Evolutionary conservation across 805 yeast genomes (phyloP).

Genomic region (Wickerhamomyces strasburgensis): DNA sequence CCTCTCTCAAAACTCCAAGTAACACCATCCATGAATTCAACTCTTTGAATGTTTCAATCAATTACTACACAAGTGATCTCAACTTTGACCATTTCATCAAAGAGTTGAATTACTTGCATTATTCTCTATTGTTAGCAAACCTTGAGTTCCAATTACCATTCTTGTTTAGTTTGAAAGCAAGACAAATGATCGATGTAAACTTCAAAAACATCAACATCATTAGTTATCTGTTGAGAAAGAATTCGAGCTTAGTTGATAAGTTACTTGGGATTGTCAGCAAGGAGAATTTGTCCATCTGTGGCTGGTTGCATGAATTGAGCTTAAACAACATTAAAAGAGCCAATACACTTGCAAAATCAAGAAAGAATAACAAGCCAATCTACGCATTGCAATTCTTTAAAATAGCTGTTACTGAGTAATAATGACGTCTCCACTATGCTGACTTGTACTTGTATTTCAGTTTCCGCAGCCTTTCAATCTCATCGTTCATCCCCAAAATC

Average conservation of each 20-base stretch:
- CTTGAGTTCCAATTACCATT: constrained; percentile 32
- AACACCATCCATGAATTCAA: constrained; percentile 4
- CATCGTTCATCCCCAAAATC: constrained; percentile 5
- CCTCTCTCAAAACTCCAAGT: constrained; percentile 4
- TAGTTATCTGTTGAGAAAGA: constrained; percentile 23
- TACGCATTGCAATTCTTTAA: background rate
- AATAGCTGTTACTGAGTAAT: background rate
- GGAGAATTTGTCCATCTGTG: background rate
- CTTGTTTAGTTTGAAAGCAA: constrained; percentile 25
- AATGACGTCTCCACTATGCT: constrained; percentile 2
- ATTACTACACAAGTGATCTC: constrained; percentile 7
- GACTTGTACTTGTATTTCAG: constrained; percentile 17
- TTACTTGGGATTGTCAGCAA: constrained; percentile 7
- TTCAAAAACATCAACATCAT: constrained; percentile 22
- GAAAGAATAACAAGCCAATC: background rate
- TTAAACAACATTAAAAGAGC: background rate
- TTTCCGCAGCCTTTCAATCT: constrained; percentile 7
- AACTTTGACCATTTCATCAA: background rate
- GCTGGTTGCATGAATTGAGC: background rate
- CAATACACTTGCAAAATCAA: no score
- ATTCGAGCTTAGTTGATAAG: constrained; percentile 22
- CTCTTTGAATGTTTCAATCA: constrained; percentile 5
- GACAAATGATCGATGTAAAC: constrained; percentile 21
- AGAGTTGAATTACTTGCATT: constrained; percentile 10
- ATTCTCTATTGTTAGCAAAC: constrained; percentile 12